These are phyloP conservation scores for Aspergillus mulundensis DNA, from an alignment of 495 filamentous ascomycete genomes.

Conservation along the genomic window DNA sequence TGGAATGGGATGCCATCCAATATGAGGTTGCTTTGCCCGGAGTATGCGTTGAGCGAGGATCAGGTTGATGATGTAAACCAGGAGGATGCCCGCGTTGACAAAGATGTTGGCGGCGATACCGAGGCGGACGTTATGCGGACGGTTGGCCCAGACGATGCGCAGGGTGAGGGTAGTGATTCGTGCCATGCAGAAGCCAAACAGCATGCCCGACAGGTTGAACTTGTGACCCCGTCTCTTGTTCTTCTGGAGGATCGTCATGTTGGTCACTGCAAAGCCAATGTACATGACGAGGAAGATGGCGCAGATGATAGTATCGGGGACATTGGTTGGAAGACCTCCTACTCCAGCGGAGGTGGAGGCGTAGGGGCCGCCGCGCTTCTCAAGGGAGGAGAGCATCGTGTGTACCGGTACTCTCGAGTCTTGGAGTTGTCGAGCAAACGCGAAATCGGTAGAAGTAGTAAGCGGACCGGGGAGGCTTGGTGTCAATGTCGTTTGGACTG, in stretches of 20 bases:
- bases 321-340: slow-evolving; percentile 53
- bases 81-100: slow-evolving; percentile 67
- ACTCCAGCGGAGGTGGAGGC: slow-evolving; percentile 44
- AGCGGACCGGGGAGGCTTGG: no score
- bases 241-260: slow-evolving; percentile 62
- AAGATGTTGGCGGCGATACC: slow-evolving; percentile 72
- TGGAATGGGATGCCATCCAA: slow-evolving; percentile 61
- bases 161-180: slow-evolving; percentile 60
- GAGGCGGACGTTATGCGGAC: slow-evolving; percentile 44
- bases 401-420: background rate
- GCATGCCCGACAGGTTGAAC: slow-evolving; percentile 63
- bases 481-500: background rate
- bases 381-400: slow-evolving; percentile 9
- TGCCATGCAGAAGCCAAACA: slow-evolving; percentile 78
- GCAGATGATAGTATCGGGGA: slow-evolving; percentile 61
- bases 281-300: slow-evolving; percentile 64
- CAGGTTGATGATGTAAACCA: slow-evolving; percentile 80
- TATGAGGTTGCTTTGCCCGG: slow-evolving; percentile 63
- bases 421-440: no score
- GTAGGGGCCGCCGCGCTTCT: slow-evolving; percentile 34
- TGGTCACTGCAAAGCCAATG: slow-evolving; percentile 49
- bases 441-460: no score
- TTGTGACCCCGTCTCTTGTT: slow-evolving; percentile 59
- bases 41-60: slow-evolving; percentile 75
- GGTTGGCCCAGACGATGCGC: slow-evolving; percentile 51